Base-by-base conservation (phyloP, 441 rosid species). In the Populus hybrid region DNA sequence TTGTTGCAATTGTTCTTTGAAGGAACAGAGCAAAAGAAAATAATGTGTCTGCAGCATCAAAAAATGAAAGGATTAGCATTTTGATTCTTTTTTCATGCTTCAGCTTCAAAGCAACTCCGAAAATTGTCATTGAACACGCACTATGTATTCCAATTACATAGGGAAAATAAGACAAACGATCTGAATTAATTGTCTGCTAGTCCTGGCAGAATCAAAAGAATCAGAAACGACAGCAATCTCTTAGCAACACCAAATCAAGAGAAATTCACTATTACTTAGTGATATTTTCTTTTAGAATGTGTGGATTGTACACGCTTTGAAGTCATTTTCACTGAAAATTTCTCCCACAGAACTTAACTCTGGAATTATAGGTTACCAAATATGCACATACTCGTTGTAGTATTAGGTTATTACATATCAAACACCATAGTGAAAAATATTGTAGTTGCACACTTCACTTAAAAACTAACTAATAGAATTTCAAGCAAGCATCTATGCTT, bases 1-100 rank as follows among this genome's bases (percentile, higher is more conserved):
- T 75, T 97, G 99, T 81, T 97, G 99, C 72, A 97, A 83, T 87
- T 94, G 99, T 77, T 97, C 99, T 91, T 97, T 97, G 73, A 97
- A 97, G 2, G 99, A 92, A 77, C 99, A 97, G 28, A 97, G 94
- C 88, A 97, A 85, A 69, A 97, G 84, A 80, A 97, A 97, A 81
- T 94, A 97, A 86, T 94, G 99, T 38, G 99, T 90, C 99, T 97
- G 78, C 81, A 81, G 63, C 9, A 42, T 38, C 81, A 72, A 72
- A 21, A 71, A 78, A 82, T 28, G n/a, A 66, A 74, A 76, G n/a
- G 10, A 72, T 78, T 7, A 72, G 12, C 53, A 70, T 70, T 11
- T 11, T 30, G 65, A 61, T 72, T 63, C 32, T 46, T 30, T 30
- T 30, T 30, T 30, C 34, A 26, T 6, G 24, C 8, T 5, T 53